Evolutionary conservation across 441 rosid species (phyloP), one percentile per base, ranked within the genome.

Genomic region (Eruca vesicaria): DNA sequence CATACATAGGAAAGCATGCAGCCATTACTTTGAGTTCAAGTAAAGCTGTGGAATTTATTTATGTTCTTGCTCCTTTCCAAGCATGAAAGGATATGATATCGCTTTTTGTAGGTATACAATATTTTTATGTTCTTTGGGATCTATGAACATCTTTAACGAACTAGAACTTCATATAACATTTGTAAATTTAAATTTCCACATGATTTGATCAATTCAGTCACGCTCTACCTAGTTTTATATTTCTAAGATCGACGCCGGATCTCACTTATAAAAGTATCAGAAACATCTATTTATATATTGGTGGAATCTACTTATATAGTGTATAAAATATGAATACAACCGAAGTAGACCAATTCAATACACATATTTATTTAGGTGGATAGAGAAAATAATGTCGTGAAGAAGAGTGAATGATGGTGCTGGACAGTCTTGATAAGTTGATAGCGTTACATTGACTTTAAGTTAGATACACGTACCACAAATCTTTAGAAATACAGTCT

Each of bases 11-110:
- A 58, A 57, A 57, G 59, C 69, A 52, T n/a, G 58, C 7, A 56
- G 55, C 71, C 32, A 56, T 56, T 15, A 33, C 75, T 70, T 76
- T 45, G 55, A 57, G 43, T 70, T 70, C 53, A 76, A 70, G 80
- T 64, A 76, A 76, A 76, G 75, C 59, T 14, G 6, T 62, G 4
- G 29, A n/a, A 75, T 62, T 69, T 53, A 75, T 69, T 21, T 14
- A 76, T 63, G 66, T 43, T 69, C 16, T 4, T 69, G 21, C 53
- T 69, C 53, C 61, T 76, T 69, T 56, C 18, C 53, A 20, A 70
- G n/a, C 75, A 63, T 57, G 38, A 43, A 76, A 53, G 55, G 21
- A 41, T 63, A 53, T 53, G 29, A 53, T 20, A 28, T 70, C 14
- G 7, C 61, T 56, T 63, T 76, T 68, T 36, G 19, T 68, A 19